Evolutionary conservation across 257 asterid genomes (phyloP).

Genomic region (Henckelia pumila): DNA sequence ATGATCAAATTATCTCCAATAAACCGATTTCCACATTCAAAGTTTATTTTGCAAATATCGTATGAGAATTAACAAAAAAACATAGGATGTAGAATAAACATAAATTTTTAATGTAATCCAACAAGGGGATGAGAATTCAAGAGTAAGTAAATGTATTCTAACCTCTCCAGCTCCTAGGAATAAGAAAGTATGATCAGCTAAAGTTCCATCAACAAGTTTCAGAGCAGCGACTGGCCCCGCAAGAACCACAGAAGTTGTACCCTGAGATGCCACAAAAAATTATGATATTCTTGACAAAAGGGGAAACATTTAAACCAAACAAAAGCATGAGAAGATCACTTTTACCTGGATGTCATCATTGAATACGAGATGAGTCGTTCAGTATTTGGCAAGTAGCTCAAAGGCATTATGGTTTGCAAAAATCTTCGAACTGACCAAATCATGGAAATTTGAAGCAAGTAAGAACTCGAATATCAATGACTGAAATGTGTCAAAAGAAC

Average conservation of each 20-base stretch:
- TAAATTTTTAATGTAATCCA: too few species aligned
- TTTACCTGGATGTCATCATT: constrained; percentile 89
- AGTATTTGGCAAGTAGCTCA: constrained; percentile 71
- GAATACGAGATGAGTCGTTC: constrained; percentile 83
- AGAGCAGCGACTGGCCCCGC: constrained; percentile 77
- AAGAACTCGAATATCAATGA: constrained; percentile 8
- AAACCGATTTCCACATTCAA: background rate
- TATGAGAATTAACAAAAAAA: background rate
- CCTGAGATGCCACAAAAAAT: constrained; percentile 43
- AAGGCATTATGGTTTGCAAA: constrained; percentile 93
- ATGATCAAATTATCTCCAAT: constrained; percentile 21
- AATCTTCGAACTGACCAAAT: constrained; percentile 76
- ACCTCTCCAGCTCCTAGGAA: constrained; percentile 99
- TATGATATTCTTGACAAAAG: constrained; percentile 6
- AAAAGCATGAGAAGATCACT: constrained; percentile 1
- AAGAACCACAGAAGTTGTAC: constrained; percentile 89
- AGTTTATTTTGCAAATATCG: background rate
- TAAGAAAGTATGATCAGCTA: constrained; percentile 83
- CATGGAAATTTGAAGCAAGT: constrained; percentile 10
- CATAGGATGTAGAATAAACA: background rate
- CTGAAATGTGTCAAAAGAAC: constrained; percentile 4
- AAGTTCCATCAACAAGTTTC: constrained; percentile 60
- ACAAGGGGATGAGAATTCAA: background rate
- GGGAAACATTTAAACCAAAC: background rate
- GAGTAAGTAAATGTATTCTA: constrained; percentile 14